Conservation (phyloP, 352 stramenopile genomes). For the Pythium apleroticum region DNA sequence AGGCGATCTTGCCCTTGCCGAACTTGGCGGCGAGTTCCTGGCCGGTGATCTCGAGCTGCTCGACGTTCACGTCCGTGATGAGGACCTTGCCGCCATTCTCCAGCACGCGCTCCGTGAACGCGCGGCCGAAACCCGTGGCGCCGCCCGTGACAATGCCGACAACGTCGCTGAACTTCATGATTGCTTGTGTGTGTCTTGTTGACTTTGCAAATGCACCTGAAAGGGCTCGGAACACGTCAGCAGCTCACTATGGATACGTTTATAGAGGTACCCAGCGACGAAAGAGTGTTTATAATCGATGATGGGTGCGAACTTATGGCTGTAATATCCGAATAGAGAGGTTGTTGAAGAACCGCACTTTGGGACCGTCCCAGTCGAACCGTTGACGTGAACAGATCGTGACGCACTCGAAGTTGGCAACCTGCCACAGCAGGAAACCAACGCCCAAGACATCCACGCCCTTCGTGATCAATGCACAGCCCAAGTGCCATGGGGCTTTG, state of each 20-base stretch:
- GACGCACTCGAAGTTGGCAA: not conserved
- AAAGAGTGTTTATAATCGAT: not conserved
- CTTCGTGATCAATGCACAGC: conserved; percentile 1
- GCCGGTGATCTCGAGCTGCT: conserved; percentile 49
- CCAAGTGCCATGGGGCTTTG: no score
- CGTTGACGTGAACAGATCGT: conserved; percentile 18
- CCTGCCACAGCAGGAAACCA: no score
- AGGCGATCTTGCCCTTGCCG: conserved; percentile 52
- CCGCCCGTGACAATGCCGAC: conserved; percentile 76
- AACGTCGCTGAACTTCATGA: conserved; percentile 60
- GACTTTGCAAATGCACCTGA: not conserved
- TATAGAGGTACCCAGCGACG: not conserved
- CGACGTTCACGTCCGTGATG: conserved; percentile 69
- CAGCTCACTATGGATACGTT: not conserved
- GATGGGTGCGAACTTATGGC: not conserved
- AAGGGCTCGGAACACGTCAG: not conserved
- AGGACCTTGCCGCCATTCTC: conserved; percentile 50
- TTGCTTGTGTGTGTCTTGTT: not conserved
- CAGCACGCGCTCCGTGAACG: conserved; percentile 61
- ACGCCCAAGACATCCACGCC: no score
- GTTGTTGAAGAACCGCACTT: conserved; percentile 4
- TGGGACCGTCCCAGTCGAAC: no score
- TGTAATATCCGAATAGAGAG: not conserved
- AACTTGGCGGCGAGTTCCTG: conserved; percentile 49
- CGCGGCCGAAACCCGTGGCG: conserved; percentile 58